Conservation (phyloP, 140 eudicot genomes). For the Senecio squalidus region DNA sequence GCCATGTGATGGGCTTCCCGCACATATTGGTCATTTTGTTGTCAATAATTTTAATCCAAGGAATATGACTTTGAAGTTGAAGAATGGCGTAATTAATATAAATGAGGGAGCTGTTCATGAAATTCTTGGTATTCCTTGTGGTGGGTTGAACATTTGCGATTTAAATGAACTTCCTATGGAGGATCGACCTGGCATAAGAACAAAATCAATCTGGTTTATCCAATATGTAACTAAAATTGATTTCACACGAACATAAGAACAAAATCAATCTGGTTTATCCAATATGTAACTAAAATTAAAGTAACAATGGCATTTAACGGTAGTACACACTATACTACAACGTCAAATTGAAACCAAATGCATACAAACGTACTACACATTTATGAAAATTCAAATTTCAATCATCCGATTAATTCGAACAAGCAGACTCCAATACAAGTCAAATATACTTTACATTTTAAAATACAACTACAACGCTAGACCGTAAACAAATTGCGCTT, state of each 20-base stretch:
- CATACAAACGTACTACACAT: not conserved
- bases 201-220: conserved; percentile 1
- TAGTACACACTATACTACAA: not conserved
- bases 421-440: not conserved
- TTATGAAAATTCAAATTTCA: conserved; percentile 4
- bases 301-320: conserved; percentile 1
- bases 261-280: conserved; percentile 1
- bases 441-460: conserved; percentile 8
- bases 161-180: too few relatives aligned
- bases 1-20: too few relatives aligned
- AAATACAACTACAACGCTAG: not conserved
- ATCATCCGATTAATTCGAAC: not conserved
- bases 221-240: conserved; percentile 11
- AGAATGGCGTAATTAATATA: too few relatives aligned
- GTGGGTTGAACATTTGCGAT: too few relatives aligned
- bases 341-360: not conserved
- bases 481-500: not conserved
- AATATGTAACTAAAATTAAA: not conserved
- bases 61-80: too few relatives aligned
- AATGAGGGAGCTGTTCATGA: too few relatives aligned
- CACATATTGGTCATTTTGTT: too few relatives aligned
- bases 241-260: conserved; percentile 13
- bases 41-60: too few relatives aligned
- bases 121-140: too few relatives aligned
- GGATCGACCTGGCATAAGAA: too few relatives aligned